Evolutionary conservation across 768 basidiomycete species (phyloP).

Genomic region (Porpolomopsis calyptriformis): DNA sequence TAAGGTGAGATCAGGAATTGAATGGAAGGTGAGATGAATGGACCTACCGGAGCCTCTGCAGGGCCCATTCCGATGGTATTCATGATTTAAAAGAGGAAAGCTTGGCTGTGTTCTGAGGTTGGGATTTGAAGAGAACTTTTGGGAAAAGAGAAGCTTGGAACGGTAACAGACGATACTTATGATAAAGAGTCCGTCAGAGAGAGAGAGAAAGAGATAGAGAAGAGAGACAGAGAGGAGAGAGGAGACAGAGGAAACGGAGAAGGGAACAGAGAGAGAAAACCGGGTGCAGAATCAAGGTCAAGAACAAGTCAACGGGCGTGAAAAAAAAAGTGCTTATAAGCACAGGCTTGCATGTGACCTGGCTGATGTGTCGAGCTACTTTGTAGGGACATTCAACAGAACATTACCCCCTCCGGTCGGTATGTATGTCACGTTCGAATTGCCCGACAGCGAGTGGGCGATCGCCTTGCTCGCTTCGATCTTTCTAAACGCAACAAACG

Average conservation of each 20-base stretch:
- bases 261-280: slow-evolving; percentile 33
- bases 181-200: slow-evolving; percentile 52
- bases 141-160: slow-evolving; percentile 29
- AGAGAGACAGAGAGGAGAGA: slow-evolving; percentile 16
- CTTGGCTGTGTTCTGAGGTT: slow-evolving; percentile 4
- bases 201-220: slow-evolving; percentile 31
- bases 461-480: slow-evolving; percentile 99
- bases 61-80: slow-evolving; percentile 67
- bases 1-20: slow-evolving; percentile 21
- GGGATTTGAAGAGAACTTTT: slow-evolving; percentile 15
- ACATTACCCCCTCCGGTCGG: slow-evolving; percentile 74
- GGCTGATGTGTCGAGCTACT: slow-evolving; percentile 8
- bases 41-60: slow-evolving; percentile 70
- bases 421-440: slow-evolving; percentile 83
- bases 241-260: slow-evolving; percentile 33
- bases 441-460: slow-evolving; percentile 68
- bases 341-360: too few relatives aligned
- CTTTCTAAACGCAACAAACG: slow-evolving; percentile 87
- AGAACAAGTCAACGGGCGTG: too few relatives aligned
- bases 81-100: slow-evolving; percentile 54
- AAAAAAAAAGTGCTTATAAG: too few relatives aligned
- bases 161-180: slow-evolving; percentile 40
- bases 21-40: slow-evolving; percentile 5
- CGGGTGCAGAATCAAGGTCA: slow-evolving; percentile 24
- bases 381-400: slow-evolving; percentile 69